Percentiles rank a stretch among this genome's conserved stretches.
Evolutionary conservation across 768 basidiomycete genomes (phyloP).

Genomic region (Naganishia antarctica): DNA sequence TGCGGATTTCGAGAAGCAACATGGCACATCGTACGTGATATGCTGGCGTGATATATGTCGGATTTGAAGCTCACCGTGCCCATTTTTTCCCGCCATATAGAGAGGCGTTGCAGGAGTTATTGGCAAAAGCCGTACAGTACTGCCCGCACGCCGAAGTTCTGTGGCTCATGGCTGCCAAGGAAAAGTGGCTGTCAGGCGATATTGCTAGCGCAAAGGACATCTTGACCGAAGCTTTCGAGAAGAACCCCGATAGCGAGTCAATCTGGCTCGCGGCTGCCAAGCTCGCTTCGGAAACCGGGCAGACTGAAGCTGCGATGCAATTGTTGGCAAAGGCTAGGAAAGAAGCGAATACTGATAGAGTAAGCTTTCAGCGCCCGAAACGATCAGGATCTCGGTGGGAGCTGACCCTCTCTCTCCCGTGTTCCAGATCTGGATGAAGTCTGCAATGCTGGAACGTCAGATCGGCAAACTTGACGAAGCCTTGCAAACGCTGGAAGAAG

Average conservation of each 20-base stretch:
- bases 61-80: neutral
- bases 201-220: slow-evolving; percentile 85
- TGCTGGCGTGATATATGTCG: slow-evolving; percentile 6
- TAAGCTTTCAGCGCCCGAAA: slow-evolving; percentile 50
- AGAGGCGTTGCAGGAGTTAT: slow-evolving; percentile 73
- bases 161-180: slow-evolving; percentile 98
- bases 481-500: slow-evolving; percentile 63
- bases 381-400: neutral
- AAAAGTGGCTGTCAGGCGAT: slow-evolving; percentile 86
- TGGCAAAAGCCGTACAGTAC: slow-evolving; percentile 75
- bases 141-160: slow-evolving; percentile 93
- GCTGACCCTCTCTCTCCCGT: neutral
- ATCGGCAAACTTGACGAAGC: slow-evolving; percentile 71
- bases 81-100: slow-evolving; percentile 48
- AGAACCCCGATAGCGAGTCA: slow-evolving; percentile 92
- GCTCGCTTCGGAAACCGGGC: slow-evolving; percentile 90
- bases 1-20: slow-evolving; percentile 85
- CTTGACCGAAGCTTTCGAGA: slow-evolving; percentile 81
- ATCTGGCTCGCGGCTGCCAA: slow-evolving; percentile 98
- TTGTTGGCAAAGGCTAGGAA: slow-evolving; percentile 80
- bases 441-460: slow-evolving; percentile 87
- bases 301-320: slow-evolving; percentile 77
- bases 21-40: slow-evolving; percentile 71
- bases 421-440: slow-evolving; percentile 96
- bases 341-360: slow-evolving; percentile 86